Base-by-base conservation (phyloP, 176 grass and related monocot genomes). In the Bothriochloa decipiens region DNA sequence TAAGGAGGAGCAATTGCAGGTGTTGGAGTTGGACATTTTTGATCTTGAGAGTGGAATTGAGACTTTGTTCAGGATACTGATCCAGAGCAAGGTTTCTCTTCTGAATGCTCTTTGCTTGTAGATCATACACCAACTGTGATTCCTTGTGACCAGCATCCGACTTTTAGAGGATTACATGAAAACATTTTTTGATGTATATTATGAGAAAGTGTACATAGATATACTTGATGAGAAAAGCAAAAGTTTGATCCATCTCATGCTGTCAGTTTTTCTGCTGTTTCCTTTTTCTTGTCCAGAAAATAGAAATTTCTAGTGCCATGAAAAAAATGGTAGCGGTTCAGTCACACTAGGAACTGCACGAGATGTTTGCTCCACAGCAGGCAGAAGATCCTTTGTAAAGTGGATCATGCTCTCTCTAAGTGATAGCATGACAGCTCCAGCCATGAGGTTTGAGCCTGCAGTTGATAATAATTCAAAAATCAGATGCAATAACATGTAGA, bases 131-230 rank as follows among this genome's bases (percentile, higher is more conserved):
- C 37, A 46, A 63, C n/a, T 36, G 62, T 15, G 84, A 61, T 18
- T 18, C 72, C 20, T 52, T 15, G 36, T 36, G 65, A 72, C 86
- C 78, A 57, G 77, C 77, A 78, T 86, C 83, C 33, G 20, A 32
- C 42, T 82, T 73, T 86, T 82, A 78, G 47, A 89, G 77, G 70
- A 90, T 23, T 57, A 28, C 71, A 36, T 61, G 27, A 8, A 26
- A 36, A 42, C 33, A 41, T 15, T 49, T 16, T 49, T 49, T 49
- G 13, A 49, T 49, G 14, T 49, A 49, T 49, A 49, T 49, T 16
- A 49, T 49, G 46, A 16, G 46, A 14, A 49, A 49, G 13, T 49
- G 46, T 49, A 49, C 46, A 49, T 16, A 49, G 14, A 49, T 49
- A 49, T 49, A 16, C 46, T 49, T 14, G 4, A 32, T 32, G 46